Conservation (phyloP, 257 asterid genomes). For the Scutellaria barbata region DNA sequence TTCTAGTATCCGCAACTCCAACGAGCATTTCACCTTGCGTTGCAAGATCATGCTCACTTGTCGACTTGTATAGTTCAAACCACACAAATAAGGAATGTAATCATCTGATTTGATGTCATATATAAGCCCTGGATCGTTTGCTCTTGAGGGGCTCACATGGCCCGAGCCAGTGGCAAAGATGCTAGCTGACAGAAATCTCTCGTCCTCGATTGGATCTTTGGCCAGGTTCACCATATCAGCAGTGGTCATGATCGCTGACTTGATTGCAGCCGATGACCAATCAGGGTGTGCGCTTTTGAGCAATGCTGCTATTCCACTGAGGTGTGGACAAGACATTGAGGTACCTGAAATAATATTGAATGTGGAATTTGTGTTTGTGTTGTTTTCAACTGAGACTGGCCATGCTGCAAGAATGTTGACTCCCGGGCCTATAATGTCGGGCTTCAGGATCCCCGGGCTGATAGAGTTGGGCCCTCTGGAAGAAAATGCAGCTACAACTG, state of each 20-base stretch:
- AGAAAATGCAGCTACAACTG: slow-evolving; percentile 36
- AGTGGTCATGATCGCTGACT: slow-evolving; percentile 16
- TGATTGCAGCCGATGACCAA: slow-evolving; percentile 16
- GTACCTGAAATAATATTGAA: slow-evolving; percentile 50
- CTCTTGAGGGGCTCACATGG: slow-evolving; percentile 47
- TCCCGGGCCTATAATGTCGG: slow-evolving; percentile 27
- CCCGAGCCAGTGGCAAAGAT: slow-evolving; percentile 50
- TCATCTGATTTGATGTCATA: slow-evolving; percentile 48
- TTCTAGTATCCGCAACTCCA: slow-evolving; percentile 35
- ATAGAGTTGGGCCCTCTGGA: background rate
- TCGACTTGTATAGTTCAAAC: slow-evolving; percentile 45
- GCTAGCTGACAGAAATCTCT: slow-evolving; percentile 9
- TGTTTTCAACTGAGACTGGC: background rate
- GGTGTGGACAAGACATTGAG: slow-evolving; percentile 11
- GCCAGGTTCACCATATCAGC: slow-evolving; percentile 3
- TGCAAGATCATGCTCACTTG: slow-evolving; percentile 29
- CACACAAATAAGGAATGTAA: slow-evolving; percentile 54
- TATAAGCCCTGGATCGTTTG: slow-evolving; percentile 31
- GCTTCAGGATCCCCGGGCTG: slow-evolving; percentile 32
- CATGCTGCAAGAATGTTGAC: slow-evolving; percentile 21
- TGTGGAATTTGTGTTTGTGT: slow-evolving; percentile 7
- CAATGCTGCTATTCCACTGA: slow-evolving; percentile 16
- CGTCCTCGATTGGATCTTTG: slow-evolving; percentile 9
- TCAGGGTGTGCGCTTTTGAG: background rate
- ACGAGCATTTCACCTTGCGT: slow-evolving; percentile 36